Base-by-base conservation (phyloP, 2,329 filamentous ascomycete species). In the Pyrenophora teres region DNA sequence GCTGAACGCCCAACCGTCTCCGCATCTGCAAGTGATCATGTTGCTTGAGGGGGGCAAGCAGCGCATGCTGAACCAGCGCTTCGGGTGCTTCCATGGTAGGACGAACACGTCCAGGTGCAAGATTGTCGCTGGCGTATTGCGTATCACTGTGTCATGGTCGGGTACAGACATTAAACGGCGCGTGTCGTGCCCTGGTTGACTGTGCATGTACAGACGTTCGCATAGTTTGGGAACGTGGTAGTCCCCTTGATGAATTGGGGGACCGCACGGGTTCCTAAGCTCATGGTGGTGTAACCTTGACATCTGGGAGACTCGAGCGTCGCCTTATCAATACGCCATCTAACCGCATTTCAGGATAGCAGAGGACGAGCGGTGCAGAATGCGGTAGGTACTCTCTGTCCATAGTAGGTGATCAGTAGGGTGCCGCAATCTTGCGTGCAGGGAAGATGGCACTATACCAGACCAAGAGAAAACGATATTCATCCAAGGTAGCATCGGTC, bases 151-250 rank as follows among this genome's bases (percentile, higher is more conserved):
- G 37, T 31, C 43, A 46, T 32, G 38, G 38, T 36, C 41, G 45
- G 39, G 35, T 36, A 30, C 19, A 39, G 19, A 48, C n/a, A 35
- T 27, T 27, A 19, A 51, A 35, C 33, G 37, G 44, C 37, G 39
- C 32, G 45, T 45, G 43, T 35, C 33, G 31, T 51, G 15, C 23
- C 45, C 41, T 37, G 43, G 49, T 38, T 51, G 43, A 51, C 43
- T 51, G 44, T 51, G 39, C 43, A 27, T 37, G 16, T 19, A 6
- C 12, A 32, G 19, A 36, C 18, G 23, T 13, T 30, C 15, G 38
- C 32, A 40, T 40, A 40, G 33, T 30, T 35, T 45, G 33, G 33
- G 42, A 45, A 30, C 42, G 42, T 45, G 42, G 42, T 45, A 30
- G 12, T 7, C 27, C 27, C 27, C 27, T 30, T 30, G 4, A 12